Evolutionary conservation across 2,329 filamentous ascomycete genomes (phyloP), one percentile per base, ranked within the genome.

Genomic region (Alternaria metachromatica): DNA sequence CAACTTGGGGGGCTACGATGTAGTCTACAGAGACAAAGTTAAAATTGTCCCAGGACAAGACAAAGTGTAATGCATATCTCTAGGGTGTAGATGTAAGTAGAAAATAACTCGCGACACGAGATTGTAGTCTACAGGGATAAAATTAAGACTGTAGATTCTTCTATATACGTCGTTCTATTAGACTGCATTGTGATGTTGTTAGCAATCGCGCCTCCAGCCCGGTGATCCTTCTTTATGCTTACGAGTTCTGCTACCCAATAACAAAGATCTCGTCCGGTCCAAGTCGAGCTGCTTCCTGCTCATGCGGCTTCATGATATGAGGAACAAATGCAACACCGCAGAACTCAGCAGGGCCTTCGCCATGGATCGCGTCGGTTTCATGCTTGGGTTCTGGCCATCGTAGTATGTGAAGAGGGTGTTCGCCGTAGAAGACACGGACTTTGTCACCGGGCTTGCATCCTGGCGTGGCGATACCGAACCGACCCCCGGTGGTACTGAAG

Each of bases 301-400:
- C 48, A 28, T 59, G 59, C 9, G 49, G 45, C 25, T 62, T 51
- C 63, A 65, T 65, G 0, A 65, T 12, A 11, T 59, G 55, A 1
- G 55, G 49, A 13, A 55, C 6, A 3, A 55, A 44, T 33, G 41
- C 13, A 0, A 44, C 41, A 0, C 49, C 49, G 2, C 49, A 53
- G 49, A 53, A 25, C 30, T 53, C 20, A 18, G 49, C 49, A 1
- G 49, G 20, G 0, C 9, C 28, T 5, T 53, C 49, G 3, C 20
- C 49, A 25, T 41, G 28, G 3, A 51, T 4, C 1, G 12, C 12
- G 2, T 7, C 18, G 4, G 13, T 21, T n/a, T n/a, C 13, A 0
- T 4, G 2, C 15, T 23, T 13, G 49, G 12, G 8, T 23, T 23
- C 12, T 4, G 2, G 0, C 49, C 49, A 37, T 11, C 49, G 18